Evolutionary conservation across 441 rosid genomes (phyloP).

Genomic region (Omphalea diandra): DNA sequence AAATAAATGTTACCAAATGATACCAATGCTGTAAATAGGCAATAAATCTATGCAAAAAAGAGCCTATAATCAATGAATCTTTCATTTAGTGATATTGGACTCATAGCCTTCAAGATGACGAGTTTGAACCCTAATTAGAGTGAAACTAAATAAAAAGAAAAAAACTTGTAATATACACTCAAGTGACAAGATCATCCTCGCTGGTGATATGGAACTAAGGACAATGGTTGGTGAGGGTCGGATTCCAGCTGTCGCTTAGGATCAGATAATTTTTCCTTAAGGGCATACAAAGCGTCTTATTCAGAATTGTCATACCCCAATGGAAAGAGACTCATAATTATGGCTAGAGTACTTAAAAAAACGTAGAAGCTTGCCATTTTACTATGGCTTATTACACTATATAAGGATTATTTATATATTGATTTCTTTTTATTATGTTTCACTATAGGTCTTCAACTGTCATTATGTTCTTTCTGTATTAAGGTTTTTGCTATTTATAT

Average conservation of each 20-base stretch:
- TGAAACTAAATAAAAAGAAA: neutral
- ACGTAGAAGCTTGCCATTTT: neutral
- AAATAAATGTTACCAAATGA: too few species aligned
- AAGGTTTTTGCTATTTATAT: too few species aligned
- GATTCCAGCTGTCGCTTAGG: slow-evolving; percentile 80
- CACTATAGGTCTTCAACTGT: too few species aligned
- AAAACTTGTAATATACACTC: neutral
- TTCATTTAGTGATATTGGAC: too few species aligned
- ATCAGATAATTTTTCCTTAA: slow-evolving; percentile 49
- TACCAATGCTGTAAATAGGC: too few species aligned
- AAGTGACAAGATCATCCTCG: slow-evolving; percentile 35
- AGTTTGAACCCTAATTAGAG: neutral
- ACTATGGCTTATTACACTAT: too few species aligned
- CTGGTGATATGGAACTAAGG: slow-evolving; percentile 78
- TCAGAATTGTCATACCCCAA: slow-evolving; percentile 12
- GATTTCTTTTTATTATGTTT: too few species aligned
- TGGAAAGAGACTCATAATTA: neutral
- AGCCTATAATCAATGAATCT: too few species aligned
- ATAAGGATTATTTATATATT: too few species aligned
- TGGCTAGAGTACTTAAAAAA: neutral
- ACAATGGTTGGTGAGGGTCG: slow-evolving; percentile 69
- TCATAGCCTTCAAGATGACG: neutral
- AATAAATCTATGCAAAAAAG: too few species aligned
- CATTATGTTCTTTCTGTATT: too few species aligned
- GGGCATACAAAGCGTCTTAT: slow-evolving; percentile 68